Percentiles rank a stretch among this genome's conserved stretches.
phyloP scores from a whole-genome alignment of 108 stramenopile species.

The Cyclotella baltica region DNA sequence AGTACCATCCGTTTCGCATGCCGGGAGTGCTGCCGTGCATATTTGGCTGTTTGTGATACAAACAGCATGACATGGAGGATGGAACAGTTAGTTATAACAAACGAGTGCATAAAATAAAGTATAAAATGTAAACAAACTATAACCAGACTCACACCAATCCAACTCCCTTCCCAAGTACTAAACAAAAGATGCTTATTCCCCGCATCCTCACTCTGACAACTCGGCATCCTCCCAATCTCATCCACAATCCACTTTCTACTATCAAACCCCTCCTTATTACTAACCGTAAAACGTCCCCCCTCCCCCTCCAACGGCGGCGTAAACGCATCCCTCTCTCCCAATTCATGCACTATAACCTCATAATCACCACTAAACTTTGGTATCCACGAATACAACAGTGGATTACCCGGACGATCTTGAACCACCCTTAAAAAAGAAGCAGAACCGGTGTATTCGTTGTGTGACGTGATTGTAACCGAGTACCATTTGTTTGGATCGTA shows the following conservation, averaged over 20 bases:
- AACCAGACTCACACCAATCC: too few relatives aligned
- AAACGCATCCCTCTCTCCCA: background rate
- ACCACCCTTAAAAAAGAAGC: slow-evolving; percentile 22
- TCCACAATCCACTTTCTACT: background rate
- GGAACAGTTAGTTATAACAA: too few relatives aligned
- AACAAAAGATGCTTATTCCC: slow-evolving; percentile 9
- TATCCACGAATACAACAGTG: slow-evolving; percentile 33
- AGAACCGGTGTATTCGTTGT: slow-evolving; percentile 31
- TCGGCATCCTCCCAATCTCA: slow-evolving; percentile 22
- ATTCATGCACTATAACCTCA: slow-evolving; percentile 38
- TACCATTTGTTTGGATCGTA: slow-evolving; percentile 15
- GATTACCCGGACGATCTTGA: background rate
- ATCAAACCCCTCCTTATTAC: background rate
- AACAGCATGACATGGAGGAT: too few relatives aligned
- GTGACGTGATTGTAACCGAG: slow-evolving; percentile 26
- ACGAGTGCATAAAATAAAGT: too few relatives aligned
- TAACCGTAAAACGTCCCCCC: background rate
- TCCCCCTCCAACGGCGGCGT: background rate
- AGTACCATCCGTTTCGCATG: slow-evolving; percentile 44
- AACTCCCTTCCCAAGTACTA: slow-evolving; percentile 41
- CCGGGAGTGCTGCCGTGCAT: slow-evolving; percentile 4
- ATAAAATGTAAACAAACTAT: background rate
- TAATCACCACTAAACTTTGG: slow-evolving; percentile 26
- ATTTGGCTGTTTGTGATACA: too few relatives aligned
- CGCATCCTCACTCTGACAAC: slow-evolving; percentile 25